Conservation (phyloP, 352 stramenopile genomes). For the Phytophthora ohioensis region DNA sequence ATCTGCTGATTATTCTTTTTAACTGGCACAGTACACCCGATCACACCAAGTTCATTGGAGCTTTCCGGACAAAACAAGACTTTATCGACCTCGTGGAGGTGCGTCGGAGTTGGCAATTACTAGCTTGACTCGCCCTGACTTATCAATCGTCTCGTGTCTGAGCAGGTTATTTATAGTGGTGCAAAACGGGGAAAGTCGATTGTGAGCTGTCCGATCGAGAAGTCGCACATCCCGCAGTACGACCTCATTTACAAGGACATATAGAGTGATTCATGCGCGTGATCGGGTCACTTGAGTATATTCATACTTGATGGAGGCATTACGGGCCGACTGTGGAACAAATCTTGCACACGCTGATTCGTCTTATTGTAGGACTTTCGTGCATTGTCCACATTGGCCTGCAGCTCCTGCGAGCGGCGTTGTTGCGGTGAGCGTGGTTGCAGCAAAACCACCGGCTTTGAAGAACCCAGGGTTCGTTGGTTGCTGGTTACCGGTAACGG, state of each 20-base stretch:
- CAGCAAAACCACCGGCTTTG: conserved; percentile 5
- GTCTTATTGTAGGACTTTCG: conserved; percentile 58
- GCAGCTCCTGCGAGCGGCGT: conserved; percentile 29
- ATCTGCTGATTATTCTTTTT: conserved; percentile 1
- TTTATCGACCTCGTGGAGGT: conserved; percentile 90
- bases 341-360: conserved; percentile 65
- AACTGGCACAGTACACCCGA: conserved; percentile 67
- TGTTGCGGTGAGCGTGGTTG: conserved; percentile 29
- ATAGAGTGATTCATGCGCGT: conserved; percentile 28
- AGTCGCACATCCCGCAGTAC: conserved; percentile 82
- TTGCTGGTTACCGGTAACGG: conserved; percentile 18
- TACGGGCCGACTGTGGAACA: conserved; percentile 58
- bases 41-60: conserved; percentile 90
- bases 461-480: conserved; percentile 11
- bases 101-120: conserved; percentile 1
- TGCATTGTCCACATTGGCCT: conserved; percentile 42
- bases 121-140: not conserved
- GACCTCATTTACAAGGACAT: conserved; percentile 88
- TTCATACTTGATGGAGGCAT: conserved; percentile 47
- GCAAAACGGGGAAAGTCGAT: conserved; percentile 84
- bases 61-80: conserved; percentile 81
- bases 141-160: conserved; percentile 3
- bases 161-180: conserved; percentile 84
- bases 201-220: conserved; percentile 82
- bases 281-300: conserved; percentile 29